These are phyloP conservation scores for Leccinum fuscescens DNA, from an alignment of 1,284 basidiomycete species.

Conservation along the genomic window DNA sequence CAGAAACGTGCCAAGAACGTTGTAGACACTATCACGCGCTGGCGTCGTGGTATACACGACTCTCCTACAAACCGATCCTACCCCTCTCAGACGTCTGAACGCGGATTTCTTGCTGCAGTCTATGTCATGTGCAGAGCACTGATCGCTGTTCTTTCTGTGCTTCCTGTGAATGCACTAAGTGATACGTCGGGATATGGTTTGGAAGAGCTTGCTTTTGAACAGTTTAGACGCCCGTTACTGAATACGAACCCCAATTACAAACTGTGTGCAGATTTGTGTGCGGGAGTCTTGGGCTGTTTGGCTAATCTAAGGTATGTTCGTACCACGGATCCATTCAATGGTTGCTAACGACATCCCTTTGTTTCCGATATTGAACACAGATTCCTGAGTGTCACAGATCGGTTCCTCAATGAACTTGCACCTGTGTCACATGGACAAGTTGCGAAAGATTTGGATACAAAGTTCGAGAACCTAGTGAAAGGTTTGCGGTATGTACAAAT, in stretches of 20 bases:
- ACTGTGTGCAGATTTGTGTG: constrained; percentile 78
- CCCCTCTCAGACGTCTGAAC: constrained; percentile 47
- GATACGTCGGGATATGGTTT: constrained; percentile 75
- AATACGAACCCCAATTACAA: too few species aligned
- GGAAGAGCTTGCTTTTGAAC: constrained; percentile 87
- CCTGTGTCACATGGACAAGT: constrained; percentile 74
- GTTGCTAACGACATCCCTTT: constrained; percentile 1
- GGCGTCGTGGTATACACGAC: constrained; percentile 79
- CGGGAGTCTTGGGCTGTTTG: constrained; percentile 78
- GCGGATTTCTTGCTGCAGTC: constrained; percentile 79
- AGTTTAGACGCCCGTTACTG: too few species aligned
- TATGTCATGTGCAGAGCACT: constrained; percentile 88
- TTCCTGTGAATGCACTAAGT: constrained; percentile 73
- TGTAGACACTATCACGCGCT: constrained; percentile 84
- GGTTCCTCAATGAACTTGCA: constrained; percentile 76
- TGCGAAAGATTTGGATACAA: constrained; percentile 74
- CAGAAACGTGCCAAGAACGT: constrained; percentile 83
- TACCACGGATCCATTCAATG: background rate
- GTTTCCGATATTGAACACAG: constrained; percentile 44
- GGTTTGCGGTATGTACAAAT: constrained; percentile 80
- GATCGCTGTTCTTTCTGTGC: constrained; percentile 70
- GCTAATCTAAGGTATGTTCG: constrained; percentile 66
- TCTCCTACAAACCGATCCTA: constrained; percentile 50
- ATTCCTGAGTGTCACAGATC: constrained; percentile 85
- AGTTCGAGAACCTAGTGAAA: constrained; percentile 79